A percentile compares a stretch with the other conserved stretches of the same genome.
Conservation (phyloP, 257 asterid species). For the Marsdenia floribunda region DNA sequence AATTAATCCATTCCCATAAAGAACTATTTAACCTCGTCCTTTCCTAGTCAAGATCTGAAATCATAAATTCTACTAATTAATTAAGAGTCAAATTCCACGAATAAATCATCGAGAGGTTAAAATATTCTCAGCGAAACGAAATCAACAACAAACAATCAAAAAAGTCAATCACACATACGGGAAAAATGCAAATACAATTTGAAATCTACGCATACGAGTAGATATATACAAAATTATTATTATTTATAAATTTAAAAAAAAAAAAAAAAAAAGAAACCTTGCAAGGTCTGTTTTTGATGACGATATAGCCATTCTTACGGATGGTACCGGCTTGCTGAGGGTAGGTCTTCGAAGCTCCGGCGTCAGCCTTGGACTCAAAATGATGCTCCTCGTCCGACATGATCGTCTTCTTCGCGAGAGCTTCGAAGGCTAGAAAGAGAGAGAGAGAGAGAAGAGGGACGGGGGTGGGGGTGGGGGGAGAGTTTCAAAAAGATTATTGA, state of each 20-base stretch:
- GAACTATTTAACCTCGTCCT: background rate
- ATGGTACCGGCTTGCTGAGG: conserved; percentile 47
- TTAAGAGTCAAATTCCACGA: background rate
- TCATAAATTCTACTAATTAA: background rate
- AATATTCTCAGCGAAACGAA: background rate
- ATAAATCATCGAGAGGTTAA: background rate
- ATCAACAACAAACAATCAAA: background rate
- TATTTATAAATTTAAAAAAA: background rate
- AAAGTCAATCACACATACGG: background rate
- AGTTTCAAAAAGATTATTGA: background rate
- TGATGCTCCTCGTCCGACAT: conserved; percentile 51
- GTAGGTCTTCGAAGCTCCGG: conserved; percentile 42
- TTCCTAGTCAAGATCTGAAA: background rate
- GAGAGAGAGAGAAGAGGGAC: too few relatives aligned
- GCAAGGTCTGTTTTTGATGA: conserved; percentile 38
- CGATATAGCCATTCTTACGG: conserved; percentile 38
- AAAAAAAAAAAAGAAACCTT: conserved; percentile 20
- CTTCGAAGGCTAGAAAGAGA: background rate
- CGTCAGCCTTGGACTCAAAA: conserved; percentile 41
- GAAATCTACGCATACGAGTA: background rate
- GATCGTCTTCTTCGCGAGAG: conserved; percentile 1
- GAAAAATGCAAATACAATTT: background rate
- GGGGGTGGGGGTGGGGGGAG: background rate
- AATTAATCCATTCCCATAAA: too few relatives aligned
- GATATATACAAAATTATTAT: background rate